Conservation (phyloP, 805 yeast genomes). For the Debaryomyces tyrocola region DNA sequence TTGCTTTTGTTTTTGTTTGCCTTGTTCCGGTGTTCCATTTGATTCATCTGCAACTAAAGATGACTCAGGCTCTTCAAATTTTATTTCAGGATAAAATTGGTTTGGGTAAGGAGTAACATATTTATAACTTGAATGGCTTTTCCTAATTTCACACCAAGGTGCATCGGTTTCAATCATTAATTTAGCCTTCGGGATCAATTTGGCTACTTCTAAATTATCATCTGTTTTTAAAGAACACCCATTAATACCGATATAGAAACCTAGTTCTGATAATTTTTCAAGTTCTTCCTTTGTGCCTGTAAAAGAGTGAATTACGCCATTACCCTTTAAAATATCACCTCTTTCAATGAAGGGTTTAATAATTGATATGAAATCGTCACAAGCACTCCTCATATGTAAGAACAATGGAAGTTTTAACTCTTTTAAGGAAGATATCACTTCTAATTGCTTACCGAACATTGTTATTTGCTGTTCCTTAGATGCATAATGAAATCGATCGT, state of each 20-base stretch:
- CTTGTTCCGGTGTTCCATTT: conserved; percentile 7
- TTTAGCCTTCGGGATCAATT: conserved; percentile 64
- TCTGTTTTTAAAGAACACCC: conserved; percentile 88
- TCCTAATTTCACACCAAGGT: conserved; percentile 96
- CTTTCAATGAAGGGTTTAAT: conserved; percentile 60
- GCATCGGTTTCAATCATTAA: conserved; percentile 92
- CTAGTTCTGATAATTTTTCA: conserved; percentile 52
- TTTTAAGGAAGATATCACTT: conserved; percentile 47
- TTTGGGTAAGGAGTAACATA: conserved; percentile 58
- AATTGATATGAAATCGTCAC: conserved; percentile 70
- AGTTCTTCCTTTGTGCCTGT: conserved; percentile 79
- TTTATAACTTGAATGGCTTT: conserved; percentile 72
- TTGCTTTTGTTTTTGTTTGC: conserved; percentile 14
- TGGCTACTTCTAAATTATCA: conserved; percentile 68
- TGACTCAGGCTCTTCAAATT: not conserved
- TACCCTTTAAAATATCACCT: conserved; percentile 39
- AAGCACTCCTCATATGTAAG: conserved; percentile 85
- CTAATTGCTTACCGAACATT: conserved; percentile 74
- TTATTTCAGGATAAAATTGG: conserved; percentile 47
- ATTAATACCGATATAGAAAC: conserved; percentile 77
- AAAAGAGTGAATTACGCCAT: conserved; percentile 93
- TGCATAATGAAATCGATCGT: conserved; percentile 82
- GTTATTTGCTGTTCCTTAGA: conserved; percentile 62
- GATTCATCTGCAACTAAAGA: not conserved
- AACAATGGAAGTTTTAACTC: conserved; percentile 70